Evolutionary conservation across 228 moss, liverwort and hornwort species (phyloP).

Genomic region (Sphagnum magellanicum): DNA sequence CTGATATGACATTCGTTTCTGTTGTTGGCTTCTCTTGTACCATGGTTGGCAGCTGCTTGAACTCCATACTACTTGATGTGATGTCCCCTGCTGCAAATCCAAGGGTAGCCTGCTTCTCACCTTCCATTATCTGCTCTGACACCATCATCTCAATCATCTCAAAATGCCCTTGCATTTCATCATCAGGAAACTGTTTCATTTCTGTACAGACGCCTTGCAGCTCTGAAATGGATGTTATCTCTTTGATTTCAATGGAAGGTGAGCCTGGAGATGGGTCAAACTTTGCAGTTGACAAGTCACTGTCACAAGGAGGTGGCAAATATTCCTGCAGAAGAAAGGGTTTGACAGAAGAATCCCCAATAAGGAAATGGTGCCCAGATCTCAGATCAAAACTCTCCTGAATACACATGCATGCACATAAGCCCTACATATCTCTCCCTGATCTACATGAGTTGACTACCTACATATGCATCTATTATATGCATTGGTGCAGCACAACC

Average conservation of each 20-base stretch:
- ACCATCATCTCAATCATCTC: conserved; percentile 11
- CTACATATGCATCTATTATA: neutral
- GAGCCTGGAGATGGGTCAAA: conserved; percentile 11
- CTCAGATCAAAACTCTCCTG: no score
- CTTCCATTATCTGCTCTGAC: conserved; percentile 18
- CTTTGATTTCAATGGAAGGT: conserved; percentile 23
- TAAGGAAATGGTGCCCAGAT: neutral
- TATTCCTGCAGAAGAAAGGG: conserved; percentile 13
- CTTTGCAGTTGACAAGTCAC: conserved; percentile 29
- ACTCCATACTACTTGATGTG: conserved; percentile 12
- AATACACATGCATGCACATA: no score
- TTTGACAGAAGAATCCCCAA: neutral
- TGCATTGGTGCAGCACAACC: neutral
- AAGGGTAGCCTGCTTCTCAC: conserved; percentile 13
- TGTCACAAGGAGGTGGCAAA: conserved; percentile 26
- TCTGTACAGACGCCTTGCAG: conserved; percentile 12
- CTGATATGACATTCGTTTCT: neutral
- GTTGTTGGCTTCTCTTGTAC: neutral
- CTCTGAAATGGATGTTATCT: conserved; percentile 12
- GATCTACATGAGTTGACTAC: neutral
- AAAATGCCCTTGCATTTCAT: conserved; percentile 4
- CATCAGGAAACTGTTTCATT: conserved; percentile 14
- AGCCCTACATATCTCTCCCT: no score
- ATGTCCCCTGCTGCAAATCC: conserved; percentile 39
- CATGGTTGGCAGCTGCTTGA: neutral